A percentile compares a stretch with the other conserved stretches of the same genome.
These are phyloP conservation scores for Cairneyella variabilis DNA, from an alignment of 495 filamentous ascomycete genomes.

Conservation along the genomic window DNA sequence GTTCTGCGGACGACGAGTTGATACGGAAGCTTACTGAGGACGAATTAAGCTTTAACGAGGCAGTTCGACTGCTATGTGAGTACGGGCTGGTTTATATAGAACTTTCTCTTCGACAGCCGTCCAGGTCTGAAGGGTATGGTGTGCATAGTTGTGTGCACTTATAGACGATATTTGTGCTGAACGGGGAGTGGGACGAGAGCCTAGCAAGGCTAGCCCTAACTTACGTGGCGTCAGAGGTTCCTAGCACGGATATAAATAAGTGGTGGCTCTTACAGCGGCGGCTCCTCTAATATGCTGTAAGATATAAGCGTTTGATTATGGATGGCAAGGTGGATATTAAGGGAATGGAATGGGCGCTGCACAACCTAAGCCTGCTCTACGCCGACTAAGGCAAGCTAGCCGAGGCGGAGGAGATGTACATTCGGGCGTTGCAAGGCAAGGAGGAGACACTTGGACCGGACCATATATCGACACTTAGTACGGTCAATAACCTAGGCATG, in stretches of 20 bases:
- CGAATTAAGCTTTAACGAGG: slow-evolving; percentile 13
- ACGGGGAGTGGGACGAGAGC: slow-evolving; percentile 21
- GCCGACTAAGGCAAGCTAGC: too few species aligned
- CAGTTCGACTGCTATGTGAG: slow-evolving; percentile 20
- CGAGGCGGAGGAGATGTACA: too few species aligned
- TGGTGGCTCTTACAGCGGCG: slow-evolving; percentile 26
- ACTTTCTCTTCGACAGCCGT: slow-evolving; percentile 11
- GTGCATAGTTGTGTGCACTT: slow-evolving; percentile 35
- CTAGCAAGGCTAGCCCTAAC: slow-evolving; percentile 14
- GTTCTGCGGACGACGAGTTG: slow-evolving; percentile 11
- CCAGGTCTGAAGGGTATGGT: slow-evolving; percentile 30
- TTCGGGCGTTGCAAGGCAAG: too few species aligned
- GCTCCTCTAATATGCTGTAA: slow-evolving; percentile 34
- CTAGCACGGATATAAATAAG: slow-evolving; percentile 13
- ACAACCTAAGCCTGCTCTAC: slow-evolving; percentile 27
- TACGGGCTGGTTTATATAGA: slow-evolving; percentile 28
- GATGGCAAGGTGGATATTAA: background rate
- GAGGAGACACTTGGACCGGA: slow-evolving; percentile 32
- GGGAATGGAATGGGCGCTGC: slow-evolving; percentile 27
- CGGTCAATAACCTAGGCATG: slow-evolving; percentile 21
- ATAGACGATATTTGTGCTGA: slow-evolving; percentile 33
- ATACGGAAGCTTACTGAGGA: slow-evolving; percentile 17
- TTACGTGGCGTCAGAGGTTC: slow-evolving; percentile 11
- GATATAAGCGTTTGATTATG: slow-evolving; percentile 6
- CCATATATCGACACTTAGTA: slow-evolving; percentile 30